Evolutionary conservation across 805 yeast species (phyloP), one percentile per base, ranked within the genome.

Genomic region (Priceomyces haplophilus): DNA sequence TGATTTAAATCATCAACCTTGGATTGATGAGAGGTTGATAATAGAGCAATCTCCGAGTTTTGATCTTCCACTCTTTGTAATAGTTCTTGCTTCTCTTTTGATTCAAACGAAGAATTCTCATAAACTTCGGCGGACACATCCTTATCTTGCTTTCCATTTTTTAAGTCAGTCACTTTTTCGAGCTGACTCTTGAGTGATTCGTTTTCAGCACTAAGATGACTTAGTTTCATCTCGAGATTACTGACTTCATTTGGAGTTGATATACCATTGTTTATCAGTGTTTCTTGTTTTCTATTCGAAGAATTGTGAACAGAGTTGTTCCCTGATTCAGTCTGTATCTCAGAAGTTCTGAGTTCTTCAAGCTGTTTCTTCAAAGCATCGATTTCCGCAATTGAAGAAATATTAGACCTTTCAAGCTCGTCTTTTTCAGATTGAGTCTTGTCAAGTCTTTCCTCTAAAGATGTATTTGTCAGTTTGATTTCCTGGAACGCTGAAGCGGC

Each of bases 401-500:
- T 12, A 16, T 30, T 40, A 39, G 2, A 36, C 20, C 12, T 24
- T 6, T 45, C 48, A 3, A 57, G 32, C 16, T 53, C 56, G 7
- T 48, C 23, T 43, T 49, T 21, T 42, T 34, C 62, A 52, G 20
- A 48, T 53, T 39, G 42, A 11, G 49, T 31, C 15, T 30, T 24
- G 3, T 34, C 23, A 7, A 49, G 20, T 31, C 54, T 51, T 17
- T 42, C 46, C 3, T 59, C 61, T 3, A 46, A 33, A 11, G 41
- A 37, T 17, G 38, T 7, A 39, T 62, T 56, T 3, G 55, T 38
- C 18, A 33, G 36, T 40, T 61, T 59, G 41, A 64, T 44, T 36
- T 63, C 65, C 51, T 61, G 63, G 47, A 58, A 53, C n/a, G 69
- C 60, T 20, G 56, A 40, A 3, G 72, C 70, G 7, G 72, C 73